phyloP scores from a whole-genome alignment of 768 basidiomycete species.

The Paxillus rubicundulus region DNA sequence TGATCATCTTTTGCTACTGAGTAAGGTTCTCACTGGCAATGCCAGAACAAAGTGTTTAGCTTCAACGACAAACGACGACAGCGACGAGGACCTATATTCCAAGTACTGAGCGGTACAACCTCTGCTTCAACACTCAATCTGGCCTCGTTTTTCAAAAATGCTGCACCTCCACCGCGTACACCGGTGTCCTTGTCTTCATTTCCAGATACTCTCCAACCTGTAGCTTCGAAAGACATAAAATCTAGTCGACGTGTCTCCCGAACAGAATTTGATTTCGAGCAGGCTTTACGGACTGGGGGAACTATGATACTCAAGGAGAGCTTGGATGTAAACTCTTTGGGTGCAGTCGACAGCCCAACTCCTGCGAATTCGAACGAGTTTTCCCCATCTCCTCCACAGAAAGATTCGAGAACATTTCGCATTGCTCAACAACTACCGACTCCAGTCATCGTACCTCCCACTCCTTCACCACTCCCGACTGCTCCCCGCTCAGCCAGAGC shows the following conservation, averaged over 20 bases:
- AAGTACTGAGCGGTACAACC: not conserved
- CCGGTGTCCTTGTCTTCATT: slow-evolving; percentile 47
- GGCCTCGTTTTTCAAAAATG: slow-evolving; percentile 64
- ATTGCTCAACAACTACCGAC: slow-evolving; percentile 48
- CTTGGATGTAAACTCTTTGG: slow-evolving; percentile 65
- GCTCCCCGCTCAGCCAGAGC: slow-evolving; percentile 33
- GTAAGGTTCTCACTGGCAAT: no score
- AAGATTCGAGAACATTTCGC: slow-evolving; percentile 37
- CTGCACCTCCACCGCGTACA: slow-evolving; percentile 44
- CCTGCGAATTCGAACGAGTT: slow-evolving; percentile 30
- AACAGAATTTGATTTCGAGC: slow-evolving; percentile 80
- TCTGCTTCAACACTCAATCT: slow-evolving; percentile 39
- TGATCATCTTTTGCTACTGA: no score
- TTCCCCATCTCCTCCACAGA: slow-evolving; percentile 40
- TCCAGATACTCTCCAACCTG: slow-evolving; percentile 52
- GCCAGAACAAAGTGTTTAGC: no score
- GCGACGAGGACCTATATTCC: slow-evolving; percentile 8
- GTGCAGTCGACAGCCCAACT: slow-evolving; percentile 48
- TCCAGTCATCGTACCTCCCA: slow-evolving; percentile 64
- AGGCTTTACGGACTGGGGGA: slow-evolving; percentile 61
- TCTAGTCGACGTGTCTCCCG: slow-evolving; percentile 60
- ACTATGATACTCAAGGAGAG: slow-evolving; percentile 73
- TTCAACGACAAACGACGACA: slow-evolving; percentile 12
- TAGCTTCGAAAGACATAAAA: slow-evolving; percentile 49
- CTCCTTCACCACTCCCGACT: slow-evolving; percentile 49